Evolutionary conservation across 306 rosid genomes (phyloP).

Genomic region (Casuarina cunninghamiana): DNA sequence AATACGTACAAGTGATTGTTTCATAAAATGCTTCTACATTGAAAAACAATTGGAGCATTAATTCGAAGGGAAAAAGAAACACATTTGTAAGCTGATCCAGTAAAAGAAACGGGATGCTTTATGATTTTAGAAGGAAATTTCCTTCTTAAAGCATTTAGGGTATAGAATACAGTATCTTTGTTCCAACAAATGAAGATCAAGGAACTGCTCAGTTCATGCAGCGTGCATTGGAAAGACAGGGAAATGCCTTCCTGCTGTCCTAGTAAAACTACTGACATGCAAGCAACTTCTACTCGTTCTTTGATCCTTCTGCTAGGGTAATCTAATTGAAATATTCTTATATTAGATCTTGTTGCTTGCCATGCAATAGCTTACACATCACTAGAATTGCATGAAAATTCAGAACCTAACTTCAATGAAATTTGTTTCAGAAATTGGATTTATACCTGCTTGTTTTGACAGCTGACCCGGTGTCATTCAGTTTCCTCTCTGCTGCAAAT

Average conservation of each 20-base stretch:
- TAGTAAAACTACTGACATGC: neutral
- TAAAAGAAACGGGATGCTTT: neutral
- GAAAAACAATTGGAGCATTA: neutral
- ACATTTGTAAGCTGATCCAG: neutral
- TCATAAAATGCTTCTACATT: too few relatives aligned
- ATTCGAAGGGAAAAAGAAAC: neutral
- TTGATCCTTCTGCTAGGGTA: neutral
- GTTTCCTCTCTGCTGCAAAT: conserved; percentile 81
- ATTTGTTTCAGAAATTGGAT: neutral
- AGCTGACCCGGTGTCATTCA: conserved; percentile 89
- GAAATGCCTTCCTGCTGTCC: neutral
- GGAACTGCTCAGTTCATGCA: neutral
- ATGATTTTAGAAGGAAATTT: neutral
- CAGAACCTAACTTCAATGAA: neutral
- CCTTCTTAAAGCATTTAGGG: neutral
- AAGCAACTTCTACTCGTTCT: neutral
- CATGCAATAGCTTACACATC: neutral
- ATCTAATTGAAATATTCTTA: neutral
- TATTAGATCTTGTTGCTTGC: neutral
- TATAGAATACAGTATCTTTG: neutral
- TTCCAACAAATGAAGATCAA: neutral
- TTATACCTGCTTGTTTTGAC: conserved; percentile 93
- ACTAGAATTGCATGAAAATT: neutral
- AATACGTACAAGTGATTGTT: too few relatives aligned
- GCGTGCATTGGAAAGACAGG: neutral